Evolutionary conservation across 495 filamentous ascomycete genomes (phyloP).

Genomic region (Lophiostoma macrostomum): DNA sequence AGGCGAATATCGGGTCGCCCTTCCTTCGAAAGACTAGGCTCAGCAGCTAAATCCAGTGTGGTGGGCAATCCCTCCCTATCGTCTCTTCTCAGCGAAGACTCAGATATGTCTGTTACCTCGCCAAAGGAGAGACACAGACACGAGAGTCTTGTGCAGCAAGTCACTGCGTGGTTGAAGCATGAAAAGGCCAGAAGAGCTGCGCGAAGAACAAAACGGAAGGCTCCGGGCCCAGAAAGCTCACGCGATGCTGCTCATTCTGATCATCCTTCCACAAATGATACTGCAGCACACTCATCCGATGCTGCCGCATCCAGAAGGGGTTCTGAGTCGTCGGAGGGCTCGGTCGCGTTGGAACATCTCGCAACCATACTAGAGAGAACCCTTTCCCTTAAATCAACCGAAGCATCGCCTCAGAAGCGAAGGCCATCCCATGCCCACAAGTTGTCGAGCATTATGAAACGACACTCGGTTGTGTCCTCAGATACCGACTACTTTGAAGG

Average conservation of each 20-base stretch:
- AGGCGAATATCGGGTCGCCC: conserved; percentile 38
- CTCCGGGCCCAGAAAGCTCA: conserved; percentile 13
- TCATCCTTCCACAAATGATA: neutral
- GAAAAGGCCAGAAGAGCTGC: conserved; percentile 65
- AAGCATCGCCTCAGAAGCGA: conserved; percentile 42
- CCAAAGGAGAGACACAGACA: conserved; percentile 16
- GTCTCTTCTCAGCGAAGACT: conserved; percentile 17
- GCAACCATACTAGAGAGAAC: conserved; percentile 39
- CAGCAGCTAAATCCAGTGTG: conserved; percentile 5
- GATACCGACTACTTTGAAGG: conserved; percentile 75
- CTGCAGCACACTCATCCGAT: neutral
- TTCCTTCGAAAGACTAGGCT: conserved; percentile 19
- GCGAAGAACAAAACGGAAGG: conserved; percentile 46
- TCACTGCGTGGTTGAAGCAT: conserved; percentile 74
- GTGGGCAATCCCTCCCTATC: conserved; percentile 14
- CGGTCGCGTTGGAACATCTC: conserved; percentile 38
- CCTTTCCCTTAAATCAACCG: conserved; percentile 30
- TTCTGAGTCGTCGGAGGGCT: conserved; percentile 34
- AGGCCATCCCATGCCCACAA: conserved; percentile 21
- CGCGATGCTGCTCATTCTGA: conserved; percentile 34
- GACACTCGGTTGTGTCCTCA: conserved; percentile 53
- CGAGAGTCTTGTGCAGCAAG: conserved; percentile 62
- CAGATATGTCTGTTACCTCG: conserved; percentile 14
- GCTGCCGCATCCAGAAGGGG: conserved; percentile 3
- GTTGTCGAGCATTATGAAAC: conserved; percentile 36